A percentile compares a stretch with the other conserved stretches of the same genome.
These are phyloP conservation scores for Coccomyxa sp. DNA, from an alignment of 139 green algal species.

Conservation along the genomic window DNA sequence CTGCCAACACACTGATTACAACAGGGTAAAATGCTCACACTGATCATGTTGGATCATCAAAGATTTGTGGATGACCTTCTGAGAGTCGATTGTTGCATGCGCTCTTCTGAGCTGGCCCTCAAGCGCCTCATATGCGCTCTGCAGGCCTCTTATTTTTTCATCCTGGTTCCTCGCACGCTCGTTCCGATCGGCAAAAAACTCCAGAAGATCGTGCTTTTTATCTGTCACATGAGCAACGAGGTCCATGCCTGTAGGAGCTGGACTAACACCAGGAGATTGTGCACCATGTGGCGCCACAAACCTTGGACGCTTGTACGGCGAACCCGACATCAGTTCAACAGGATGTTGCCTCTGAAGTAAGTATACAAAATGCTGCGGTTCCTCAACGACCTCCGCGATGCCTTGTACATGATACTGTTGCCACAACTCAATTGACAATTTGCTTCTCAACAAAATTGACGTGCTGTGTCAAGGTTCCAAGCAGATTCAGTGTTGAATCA, in stretches of 20 bases:
- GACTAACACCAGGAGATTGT: background rate
- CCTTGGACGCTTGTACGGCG: background rate
- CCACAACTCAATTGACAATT: too few relatives aligned
- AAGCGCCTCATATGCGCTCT: background rate
- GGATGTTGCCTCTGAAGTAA: background rate
- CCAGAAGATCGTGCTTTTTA: background rate
- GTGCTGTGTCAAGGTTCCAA: too few relatives aligned
- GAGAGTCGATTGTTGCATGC: background rate
- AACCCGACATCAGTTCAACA: background rate
- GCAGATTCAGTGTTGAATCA: too few relatives aligned
- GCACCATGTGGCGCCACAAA: background rate
- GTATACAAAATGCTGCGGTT: background rate
- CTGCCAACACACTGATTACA: background rate
- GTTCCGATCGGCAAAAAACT: background rate
- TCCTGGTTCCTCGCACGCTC: background rate
- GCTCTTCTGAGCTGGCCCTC: background rate
- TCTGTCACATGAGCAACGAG: background rate
- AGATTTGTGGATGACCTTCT: background rate
- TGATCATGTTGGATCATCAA: too few relatives aligned
- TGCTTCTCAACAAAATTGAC: too few relatives aligned
- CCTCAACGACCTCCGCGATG: too few relatives aligned
- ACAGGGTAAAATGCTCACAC: too few relatives aligned
- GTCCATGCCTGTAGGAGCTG: background rate
- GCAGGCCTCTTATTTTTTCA: background rate
- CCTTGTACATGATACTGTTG: too few relatives aligned